A percentile compares a stretch with the other conserved stretches of the same genome.
phyloP scores from a whole-genome alignment of 495 filamentous ascomycete species.

The Hypoxylon perforatum region DNA sequence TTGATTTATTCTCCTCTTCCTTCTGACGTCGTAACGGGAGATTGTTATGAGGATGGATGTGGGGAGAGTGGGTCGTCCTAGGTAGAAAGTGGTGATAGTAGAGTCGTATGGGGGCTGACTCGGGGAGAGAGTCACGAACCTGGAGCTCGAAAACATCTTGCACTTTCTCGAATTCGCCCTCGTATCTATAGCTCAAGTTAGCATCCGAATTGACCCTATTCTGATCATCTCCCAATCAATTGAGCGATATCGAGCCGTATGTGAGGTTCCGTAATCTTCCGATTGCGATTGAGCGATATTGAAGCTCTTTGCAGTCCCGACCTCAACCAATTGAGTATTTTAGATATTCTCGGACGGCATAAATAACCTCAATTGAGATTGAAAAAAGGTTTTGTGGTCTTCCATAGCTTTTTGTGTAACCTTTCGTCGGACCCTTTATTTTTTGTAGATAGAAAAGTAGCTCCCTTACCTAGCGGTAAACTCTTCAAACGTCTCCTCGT shows the following conservation, averaged over 20 bases:
- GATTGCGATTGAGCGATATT: background rate
- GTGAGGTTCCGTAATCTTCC: conserved; percentile 30
- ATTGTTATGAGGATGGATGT: conserved; percentile 28
- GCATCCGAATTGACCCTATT: conserved; percentile 25
- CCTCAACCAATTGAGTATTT: conserved; percentile 27
- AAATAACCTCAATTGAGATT: conserved; percentile 43
- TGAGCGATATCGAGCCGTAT: conserved; percentile 46
- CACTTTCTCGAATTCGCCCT: conserved; percentile 98
- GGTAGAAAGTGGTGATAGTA: background rate
- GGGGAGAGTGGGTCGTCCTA: conserved; percentile 32
- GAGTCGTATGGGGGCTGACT: background rate
- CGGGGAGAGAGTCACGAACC: conserved; percentile 66
- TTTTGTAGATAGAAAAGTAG: conserved; percentile 9
- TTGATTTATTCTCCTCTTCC: background rate
- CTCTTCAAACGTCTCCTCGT: conserved; percentile 98
- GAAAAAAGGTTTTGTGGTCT: conserved; percentile 12
- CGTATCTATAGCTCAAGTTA: conserved; percentile 74
- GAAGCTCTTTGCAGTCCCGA: conserved; percentile 6
- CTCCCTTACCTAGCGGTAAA: conserved; percentile 92
- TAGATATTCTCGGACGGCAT: conserved; percentile 2
- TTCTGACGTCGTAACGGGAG: conserved; percentile 20
- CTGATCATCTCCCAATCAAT: conserved; percentile 22
- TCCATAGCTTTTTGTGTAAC: conserved; percentile 1
- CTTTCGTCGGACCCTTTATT: background rate
- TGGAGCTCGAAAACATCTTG: conserved; percentile 99